These are phyloP conservation scores for Aspergillus unguis DNA, from an alignment of 2,329 filamentous ascomycete species.

Conservation along the genomic window DNA sequence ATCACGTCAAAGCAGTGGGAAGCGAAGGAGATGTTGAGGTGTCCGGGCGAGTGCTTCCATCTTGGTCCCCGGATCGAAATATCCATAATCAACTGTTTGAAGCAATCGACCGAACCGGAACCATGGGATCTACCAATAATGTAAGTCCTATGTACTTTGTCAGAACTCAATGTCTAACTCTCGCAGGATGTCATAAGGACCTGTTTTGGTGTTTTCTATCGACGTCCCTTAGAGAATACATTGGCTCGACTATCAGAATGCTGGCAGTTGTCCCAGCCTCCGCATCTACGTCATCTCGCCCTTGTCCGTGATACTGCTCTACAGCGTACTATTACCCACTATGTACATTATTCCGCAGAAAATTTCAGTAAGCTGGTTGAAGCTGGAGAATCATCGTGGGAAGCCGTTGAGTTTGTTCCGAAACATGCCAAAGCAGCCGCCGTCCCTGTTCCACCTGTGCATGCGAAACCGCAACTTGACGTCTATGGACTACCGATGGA, in stretches of 20 bases:
- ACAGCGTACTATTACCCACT: conserved; percentile 48
- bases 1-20: conserved; percentile 20
- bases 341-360: conserved; percentile 53
- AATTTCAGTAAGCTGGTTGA: conserved; percentile 55
- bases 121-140: conserved; percentile 49
- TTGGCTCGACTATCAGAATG: conserved; percentile 53
- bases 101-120: conserved; percentile 46
- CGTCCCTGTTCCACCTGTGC: conserved; percentile 27
- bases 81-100: conserved; percentile 54
- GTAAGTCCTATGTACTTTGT: conserved; percentile 25
- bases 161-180: background rate
- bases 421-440: conserved; percentile 31
- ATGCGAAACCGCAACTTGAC: conserved; percentile 40
- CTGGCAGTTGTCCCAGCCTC: conserved; percentile 58
- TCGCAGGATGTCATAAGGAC: conserved; percentile 39
- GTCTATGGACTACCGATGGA: conserved; percentile 48
- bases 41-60: conserved; percentile 43
- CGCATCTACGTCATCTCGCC: conserved; percentile 54
- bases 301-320: conserved; percentile 55
- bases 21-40: conserved; percentile 26
- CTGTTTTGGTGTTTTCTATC: conserved; percentile 52
- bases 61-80: conserved; percentile 54
- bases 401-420: conserved; percentile 45
- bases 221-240: conserved; percentile 53
- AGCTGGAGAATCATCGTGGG: conserved; percentile 50